A percentile compares a stretch with the other conserved stretches of the same genome.
These are phyloP conservation scores for Pancytospora philotis DNA, from an alignment of 371 early-diverging fungal species.

Conservation along the genomic window DNA sequence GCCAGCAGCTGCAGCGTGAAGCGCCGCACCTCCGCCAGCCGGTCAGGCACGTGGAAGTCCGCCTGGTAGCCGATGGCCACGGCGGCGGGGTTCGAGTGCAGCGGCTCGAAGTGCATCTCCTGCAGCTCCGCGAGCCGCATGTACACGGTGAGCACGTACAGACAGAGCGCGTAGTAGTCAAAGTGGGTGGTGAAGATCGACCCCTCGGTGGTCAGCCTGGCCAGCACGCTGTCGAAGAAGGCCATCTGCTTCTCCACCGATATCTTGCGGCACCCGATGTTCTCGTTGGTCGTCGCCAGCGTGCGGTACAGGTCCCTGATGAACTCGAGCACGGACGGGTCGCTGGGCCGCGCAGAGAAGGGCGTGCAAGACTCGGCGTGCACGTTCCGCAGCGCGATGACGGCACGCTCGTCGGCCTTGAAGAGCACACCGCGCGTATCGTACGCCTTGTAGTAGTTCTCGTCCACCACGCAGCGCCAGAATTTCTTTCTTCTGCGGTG, in stretches of 20 bases:
- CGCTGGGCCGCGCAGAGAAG: slow-evolving; percentile 58
- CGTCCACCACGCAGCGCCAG: slow-evolving; percentile 80
- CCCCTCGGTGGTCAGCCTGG: background rate
- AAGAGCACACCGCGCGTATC: slow-evolving; percentile 81
- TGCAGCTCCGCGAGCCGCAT: slow-evolving; percentile 69
- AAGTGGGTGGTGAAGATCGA: slow-evolving; percentile 65
- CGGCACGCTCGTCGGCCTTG: slow-evolving; percentile 73
- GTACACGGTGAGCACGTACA: slow-evolving; percentile 72
- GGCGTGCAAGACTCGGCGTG: slow-evolving; percentile 71
- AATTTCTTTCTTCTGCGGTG: slow-evolving; percentile 75
- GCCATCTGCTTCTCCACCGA: slow-evolving; percentile 11
- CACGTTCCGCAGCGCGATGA: slow-evolving; percentile 67
- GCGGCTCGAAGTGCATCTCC: slow-evolving; percentile 59
- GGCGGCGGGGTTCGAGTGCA: slow-evolving; percentile 65
- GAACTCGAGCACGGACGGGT: slow-evolving; percentile 52
- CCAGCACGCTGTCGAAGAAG: slow-evolving; percentile 24
- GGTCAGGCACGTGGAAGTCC: slow-evolving; percentile 28
- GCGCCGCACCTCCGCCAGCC: slow-evolving; percentile 62
- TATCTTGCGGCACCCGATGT: slow-evolving; percentile 20
- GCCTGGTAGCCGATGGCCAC: slow-evolving; percentile 67
- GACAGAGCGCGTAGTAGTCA: slow-evolving; percentile 70
- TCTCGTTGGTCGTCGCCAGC: slow-evolving; percentile 18
- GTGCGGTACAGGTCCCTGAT: slow-evolving; percentile 14
- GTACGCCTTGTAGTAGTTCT: slow-evolving; percentile 84
- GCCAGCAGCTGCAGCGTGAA: slow-evolving; percentile 67